Evolutionary conservation across 106 monocot species (phyloP), one percentile per base, ranked within the genome.

Genomic region (Triglochin maritima): DNA sequence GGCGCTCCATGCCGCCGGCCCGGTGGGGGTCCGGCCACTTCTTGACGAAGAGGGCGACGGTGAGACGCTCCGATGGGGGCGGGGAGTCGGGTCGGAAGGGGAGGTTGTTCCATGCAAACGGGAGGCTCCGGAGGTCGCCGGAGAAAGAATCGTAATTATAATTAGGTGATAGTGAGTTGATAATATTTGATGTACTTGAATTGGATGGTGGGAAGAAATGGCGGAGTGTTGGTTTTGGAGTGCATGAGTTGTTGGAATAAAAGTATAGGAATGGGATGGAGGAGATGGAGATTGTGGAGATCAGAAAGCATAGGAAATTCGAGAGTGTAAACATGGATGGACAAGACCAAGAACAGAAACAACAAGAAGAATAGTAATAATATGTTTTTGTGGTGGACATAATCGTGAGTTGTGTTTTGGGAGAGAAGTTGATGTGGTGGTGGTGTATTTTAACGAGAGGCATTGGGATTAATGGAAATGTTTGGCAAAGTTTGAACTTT

Each of bases 1-100:
- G 91, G 12, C 91, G 84, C 74, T 92, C 91, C 57, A 92, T 84
- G 8, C 90, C 90, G 3, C 87, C 90, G 50, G 87, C 87, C 49
- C 80, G 84, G n/a, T 71, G 62, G 3, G 50, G 59, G 5, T 59
- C 70, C 0, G 90, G 85, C 87, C 91, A 85, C 13, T 71, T 77
- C 73, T 92, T 92, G 57, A 87, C 84, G 76, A 92, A 92, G 57
- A 92, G 69, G n/a, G 87, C 87, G 16, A 92, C 76, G 59, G 82
- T 87, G 75, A 92, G 85, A 64, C 10, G 68, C 17, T 56, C 66
- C 7, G 66, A 59, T 9, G 90, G 90, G 11, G 84, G 81, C n/a
- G n/a, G n/a, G n/a, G n/a, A n/a, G 10, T 57, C 54, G 1, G 60
- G 47, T 47, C 87, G 74, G 81, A 92, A 92, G 10, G 72, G 58